Conservation (phyloP, 306 rosid species). For the Ormosia semicastrata region DNA sequence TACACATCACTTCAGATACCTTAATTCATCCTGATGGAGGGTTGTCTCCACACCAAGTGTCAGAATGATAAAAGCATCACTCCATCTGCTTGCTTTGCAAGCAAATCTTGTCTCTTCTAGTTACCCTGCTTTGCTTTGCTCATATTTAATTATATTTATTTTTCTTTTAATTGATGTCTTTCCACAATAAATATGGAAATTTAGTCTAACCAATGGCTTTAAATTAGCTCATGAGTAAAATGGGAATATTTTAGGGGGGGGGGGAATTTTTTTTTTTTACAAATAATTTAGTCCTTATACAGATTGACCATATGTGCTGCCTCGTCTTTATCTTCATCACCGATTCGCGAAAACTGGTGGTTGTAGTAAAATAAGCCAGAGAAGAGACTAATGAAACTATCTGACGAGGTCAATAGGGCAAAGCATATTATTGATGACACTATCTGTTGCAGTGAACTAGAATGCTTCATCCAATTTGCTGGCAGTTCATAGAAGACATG, state of each 20-base stretch:
- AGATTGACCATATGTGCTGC: background rate
- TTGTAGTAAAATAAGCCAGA: background rate
- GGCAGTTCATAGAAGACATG: slow-evolving; percentile 41
- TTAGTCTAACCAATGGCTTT: background rate
- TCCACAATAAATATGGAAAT: background rate
- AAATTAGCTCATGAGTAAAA: background rate
- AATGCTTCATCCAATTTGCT: slow-evolving; percentile 53
- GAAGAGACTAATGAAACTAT: no score
- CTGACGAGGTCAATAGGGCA: no score
- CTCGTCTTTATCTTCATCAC: slow-evolving; percentile 9
- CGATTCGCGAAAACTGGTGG: slow-evolving; percentile 29
- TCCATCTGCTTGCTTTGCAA: no score
- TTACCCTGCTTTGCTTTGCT: background rate
- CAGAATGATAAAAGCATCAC: background rate
- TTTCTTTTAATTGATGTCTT: background rate
- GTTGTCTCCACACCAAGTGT: background rate
- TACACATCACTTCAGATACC: background rate
- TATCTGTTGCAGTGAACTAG: slow-evolving; percentile 55
- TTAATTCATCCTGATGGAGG: background rate
- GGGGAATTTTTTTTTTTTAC: no score
- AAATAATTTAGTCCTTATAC: background rate
- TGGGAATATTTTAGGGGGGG: background rate
- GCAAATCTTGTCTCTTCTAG: background rate
- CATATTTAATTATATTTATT: background rate
- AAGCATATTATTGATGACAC: background rate